phyloP scores from a whole-genome alignment of 2,329 filamentous ascomycete species.

The Exophiala calicioides region DNA sequence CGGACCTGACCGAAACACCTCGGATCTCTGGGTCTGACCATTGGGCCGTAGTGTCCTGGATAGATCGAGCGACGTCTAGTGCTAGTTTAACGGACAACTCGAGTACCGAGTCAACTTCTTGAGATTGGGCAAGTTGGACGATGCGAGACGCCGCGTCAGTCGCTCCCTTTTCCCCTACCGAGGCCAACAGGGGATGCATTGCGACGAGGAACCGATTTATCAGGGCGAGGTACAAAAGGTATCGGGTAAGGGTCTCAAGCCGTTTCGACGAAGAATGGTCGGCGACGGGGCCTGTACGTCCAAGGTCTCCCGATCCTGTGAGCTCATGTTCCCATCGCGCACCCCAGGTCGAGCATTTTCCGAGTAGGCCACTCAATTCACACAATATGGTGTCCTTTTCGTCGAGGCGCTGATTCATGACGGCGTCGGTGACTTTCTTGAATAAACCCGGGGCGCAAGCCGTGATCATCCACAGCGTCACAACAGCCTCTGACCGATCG shows the following conservation, averaged over 20 bases:
- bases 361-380: slow-evolving; percentile 6
- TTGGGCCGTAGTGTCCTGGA: slow-evolving; percentile 5
- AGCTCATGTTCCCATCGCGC: slow-evolving; percentile 8
- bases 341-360: slow-evolving; percentile 8
- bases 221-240: slow-evolving; percentile 13
- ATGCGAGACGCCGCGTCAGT: slow-evolving; percentile 6
- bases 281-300: background rate
- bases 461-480: slow-evolving; percentile 17
- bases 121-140: slow-evolving; percentile 1
- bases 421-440: slow-evolving; percentile 10
- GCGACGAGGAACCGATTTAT: slow-evolving; percentile 14
- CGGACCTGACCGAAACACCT: background rate
- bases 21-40: slow-evolving; percentile 9
- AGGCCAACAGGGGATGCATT: slow-evolving; percentile 5
- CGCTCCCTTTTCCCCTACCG: slow-evolving; percentile 3
- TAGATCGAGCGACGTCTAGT: slow-evolving; percentile 6
- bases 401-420: background rate
- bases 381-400: background rate
- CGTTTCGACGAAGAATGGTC: no score
- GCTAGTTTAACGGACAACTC: slow-evolving; percentile 8
- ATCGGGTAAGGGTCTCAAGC: slow-evolving; percentile 1
- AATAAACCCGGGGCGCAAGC: slow-evolving; percentile 11
- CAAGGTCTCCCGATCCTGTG: background rate
- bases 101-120: slow-evolving; percentile 4
- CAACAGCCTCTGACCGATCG: slow-evolving; percentile 13